phyloP scores from a whole-genome alignment of 495 filamentous ascomycete species.

The Paragyromitra xinjiangensis region DNA sequence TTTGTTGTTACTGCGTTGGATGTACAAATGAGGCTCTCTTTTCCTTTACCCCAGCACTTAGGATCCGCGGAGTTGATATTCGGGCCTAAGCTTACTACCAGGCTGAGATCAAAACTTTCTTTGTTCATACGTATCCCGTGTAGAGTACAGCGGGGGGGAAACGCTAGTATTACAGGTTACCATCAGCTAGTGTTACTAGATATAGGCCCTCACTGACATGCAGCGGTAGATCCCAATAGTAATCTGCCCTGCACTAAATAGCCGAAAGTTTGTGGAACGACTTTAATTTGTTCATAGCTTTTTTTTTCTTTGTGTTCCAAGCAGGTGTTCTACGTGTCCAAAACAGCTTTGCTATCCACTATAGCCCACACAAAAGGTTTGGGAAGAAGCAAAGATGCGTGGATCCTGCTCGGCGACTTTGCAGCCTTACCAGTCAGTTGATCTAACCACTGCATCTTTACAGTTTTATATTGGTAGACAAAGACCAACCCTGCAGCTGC shows the following conservation, averaged over 20 bases:
- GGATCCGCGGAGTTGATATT: not conserved
- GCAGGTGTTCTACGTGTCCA: conserved; percentile 17
- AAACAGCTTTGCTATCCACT: conserved; percentile 11
- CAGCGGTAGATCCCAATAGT: not conserved
- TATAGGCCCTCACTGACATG: conserved; percentile 10
- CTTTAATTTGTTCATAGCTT: not conserved
- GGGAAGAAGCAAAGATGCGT: conserved; percentile 15
- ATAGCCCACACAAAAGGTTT: not conserved
- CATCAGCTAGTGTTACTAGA: conserved; percentile 1
- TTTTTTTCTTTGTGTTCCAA: not conserved
- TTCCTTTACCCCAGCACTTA: not conserved
- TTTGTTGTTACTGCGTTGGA: not conserved
- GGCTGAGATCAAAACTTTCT: not conserved
- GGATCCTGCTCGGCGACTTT: conserved; percentile 8
- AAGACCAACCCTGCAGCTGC: not conserved
- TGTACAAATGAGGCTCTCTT: too few species aligned
- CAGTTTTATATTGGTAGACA: conserved; percentile 5
- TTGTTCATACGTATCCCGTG: not conserved
- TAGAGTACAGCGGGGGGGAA: not conserved
- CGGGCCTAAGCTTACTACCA: not conserved
- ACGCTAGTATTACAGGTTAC: not conserved
- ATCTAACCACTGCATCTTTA: not conserved
- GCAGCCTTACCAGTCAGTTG: conserved; percentile 25
- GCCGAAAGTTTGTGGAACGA: conserved; percentile 14
- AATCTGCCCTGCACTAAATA: not conserved